Conservation (phyloP, 208 protist species). For the Leishmania martiniquensis region DNA sequence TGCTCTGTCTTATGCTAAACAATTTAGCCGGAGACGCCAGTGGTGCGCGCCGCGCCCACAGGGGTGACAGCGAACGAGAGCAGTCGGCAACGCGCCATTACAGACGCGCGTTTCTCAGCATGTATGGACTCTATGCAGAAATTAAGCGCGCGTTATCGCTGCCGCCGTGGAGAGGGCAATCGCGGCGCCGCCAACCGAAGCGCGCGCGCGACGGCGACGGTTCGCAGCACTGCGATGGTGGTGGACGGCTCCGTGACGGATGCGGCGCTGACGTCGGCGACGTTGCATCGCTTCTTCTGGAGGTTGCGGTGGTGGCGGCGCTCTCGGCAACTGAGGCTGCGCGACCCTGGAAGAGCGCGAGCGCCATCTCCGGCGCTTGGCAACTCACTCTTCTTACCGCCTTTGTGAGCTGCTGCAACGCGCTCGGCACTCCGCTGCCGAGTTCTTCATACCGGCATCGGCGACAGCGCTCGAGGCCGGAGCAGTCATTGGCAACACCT, state of each 20-base stretch:
- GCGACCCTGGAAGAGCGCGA: neutral
- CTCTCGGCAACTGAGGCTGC: neutral
- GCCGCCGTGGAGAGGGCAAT: neutral
- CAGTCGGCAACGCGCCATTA: neutral
- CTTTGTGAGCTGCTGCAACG: slow-evolving; percentile 9
- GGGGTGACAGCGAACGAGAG: neutral
- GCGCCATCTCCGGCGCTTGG: neutral
- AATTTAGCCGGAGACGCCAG: neutral
- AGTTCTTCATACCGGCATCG: neutral
- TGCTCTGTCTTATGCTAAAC: neutral
- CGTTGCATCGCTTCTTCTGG: slow-evolving; percentile 3
- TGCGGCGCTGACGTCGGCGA: neutral
- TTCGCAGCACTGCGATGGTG: neutral
- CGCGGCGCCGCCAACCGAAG: neutral
- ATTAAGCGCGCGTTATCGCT: neutral
- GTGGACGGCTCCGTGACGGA: neutral
- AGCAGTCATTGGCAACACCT: neutral
- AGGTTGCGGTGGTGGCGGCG: neutral
- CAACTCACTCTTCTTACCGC: neutral
- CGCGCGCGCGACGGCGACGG: neutral
- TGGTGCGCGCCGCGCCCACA: neutral
- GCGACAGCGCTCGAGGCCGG: neutral
- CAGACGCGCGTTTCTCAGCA: neutral
- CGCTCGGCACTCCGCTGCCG: neutral
- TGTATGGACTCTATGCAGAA: neutral